Conservation (phyloP, 208 protist species). For the Wallacemonas sp. region DNA sequence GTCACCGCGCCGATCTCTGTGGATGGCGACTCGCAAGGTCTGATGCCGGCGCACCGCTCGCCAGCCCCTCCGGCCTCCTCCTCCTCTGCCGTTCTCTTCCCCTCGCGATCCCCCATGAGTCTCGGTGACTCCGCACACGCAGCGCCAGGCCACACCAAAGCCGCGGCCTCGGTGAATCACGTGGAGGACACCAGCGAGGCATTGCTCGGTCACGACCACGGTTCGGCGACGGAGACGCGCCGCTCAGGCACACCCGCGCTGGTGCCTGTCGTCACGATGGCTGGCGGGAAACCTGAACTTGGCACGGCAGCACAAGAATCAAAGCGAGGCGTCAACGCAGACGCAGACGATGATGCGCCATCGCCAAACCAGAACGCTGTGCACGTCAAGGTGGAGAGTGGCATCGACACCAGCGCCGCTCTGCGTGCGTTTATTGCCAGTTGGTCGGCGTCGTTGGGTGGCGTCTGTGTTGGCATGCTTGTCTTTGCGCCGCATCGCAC, state of each 20-base stretch:
- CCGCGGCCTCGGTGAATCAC: too few relatives aligned
- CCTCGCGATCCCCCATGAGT: background rate
- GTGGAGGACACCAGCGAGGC: too few relatives aligned
- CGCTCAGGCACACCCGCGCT: background rate
- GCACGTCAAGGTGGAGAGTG: background rate
- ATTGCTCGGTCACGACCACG: too few relatives aligned
- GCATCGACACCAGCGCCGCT: background rate
- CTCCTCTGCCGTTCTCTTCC: background rate
- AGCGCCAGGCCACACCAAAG: too few relatives aligned
- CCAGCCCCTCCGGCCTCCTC: background rate
- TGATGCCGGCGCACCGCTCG: background rate
- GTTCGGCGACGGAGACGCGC: background rate
- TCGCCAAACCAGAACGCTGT: too few relatives aligned
- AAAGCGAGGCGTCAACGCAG: too few relatives aligned
- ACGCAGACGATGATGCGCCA: too few relatives aligned
- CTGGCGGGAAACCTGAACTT: too few relatives aligned
- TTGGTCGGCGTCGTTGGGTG: background rate
- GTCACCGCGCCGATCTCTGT: background rate
- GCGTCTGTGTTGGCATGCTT: slow-evolving; percentile 1
- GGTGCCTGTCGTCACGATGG: too few relatives aligned
- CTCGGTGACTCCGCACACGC: slow-evolving; percentile 2
- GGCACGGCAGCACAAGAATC: too few relatives aligned
- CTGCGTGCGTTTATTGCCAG: slow-evolving; percentile 9
- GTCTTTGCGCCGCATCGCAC: slow-evolving; percentile 6
- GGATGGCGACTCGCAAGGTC: background rate